Evolutionary conservation across 805 yeast species (phyloP).

Genomic region (Yarrowia sp.): DNA sequence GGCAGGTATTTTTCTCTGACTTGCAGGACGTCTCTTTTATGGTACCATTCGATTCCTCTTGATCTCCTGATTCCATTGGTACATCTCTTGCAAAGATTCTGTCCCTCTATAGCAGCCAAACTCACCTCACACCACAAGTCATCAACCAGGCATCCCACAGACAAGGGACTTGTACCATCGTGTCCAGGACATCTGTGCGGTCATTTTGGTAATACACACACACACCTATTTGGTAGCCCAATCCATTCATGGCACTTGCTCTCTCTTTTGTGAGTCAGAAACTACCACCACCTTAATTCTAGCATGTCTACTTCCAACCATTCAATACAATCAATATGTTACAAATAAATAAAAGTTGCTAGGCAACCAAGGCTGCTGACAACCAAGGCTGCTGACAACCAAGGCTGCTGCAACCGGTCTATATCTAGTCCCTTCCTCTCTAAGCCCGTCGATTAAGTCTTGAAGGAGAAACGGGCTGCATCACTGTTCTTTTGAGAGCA

Average conservation of each 20-base stretch:
- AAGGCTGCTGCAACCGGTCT: neutral
- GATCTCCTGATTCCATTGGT: neutral
- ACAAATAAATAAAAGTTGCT: conserved; percentile 4
- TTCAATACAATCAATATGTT: neutral
- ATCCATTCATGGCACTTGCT: no score
- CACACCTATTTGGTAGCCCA: no score
- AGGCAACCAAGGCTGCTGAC: no score
- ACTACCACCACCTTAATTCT: no score
- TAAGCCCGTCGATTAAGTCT: neutral
- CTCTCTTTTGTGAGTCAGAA: no score
- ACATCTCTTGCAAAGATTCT: no score
- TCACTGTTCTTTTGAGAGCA: neutral
- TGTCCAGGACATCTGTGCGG: neutral
- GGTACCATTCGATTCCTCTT: neutral
- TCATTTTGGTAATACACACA: neutral
- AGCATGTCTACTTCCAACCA: neutral
- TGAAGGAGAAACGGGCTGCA: neutral
- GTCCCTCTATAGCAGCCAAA: no score
- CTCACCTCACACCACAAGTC: neutral
- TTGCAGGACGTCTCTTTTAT: no score
- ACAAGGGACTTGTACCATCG: neutral
- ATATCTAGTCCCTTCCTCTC: neutral
- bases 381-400: no score
- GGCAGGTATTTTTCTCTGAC: no score
- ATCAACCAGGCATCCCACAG: neutral